Evolutionary conservation across 179 eudicot genomes (phyloP), one percentile per base, ranked within the genome.

Genomic region (Amaranthus tricolor): DNA sequence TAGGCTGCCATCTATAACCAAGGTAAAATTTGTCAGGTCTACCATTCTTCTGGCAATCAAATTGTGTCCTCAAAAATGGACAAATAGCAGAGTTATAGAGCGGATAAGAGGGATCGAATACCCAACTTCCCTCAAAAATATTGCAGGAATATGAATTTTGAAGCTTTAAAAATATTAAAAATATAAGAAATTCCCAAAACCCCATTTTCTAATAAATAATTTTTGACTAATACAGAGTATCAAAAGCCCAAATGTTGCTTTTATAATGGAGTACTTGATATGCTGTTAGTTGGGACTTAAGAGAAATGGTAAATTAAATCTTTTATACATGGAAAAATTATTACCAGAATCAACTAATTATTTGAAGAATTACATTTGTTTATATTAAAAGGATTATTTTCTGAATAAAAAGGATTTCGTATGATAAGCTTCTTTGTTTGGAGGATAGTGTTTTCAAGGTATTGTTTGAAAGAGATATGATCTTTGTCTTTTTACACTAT

Each of bases 1-100:
- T 24, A 47, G 96, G 96, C 48, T 87, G 83, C 96, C 96, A 91
- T 80, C 87, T 73, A 76, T 84, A 88, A 63, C 81, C 77, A 69
- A 85, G 85, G 68, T 86, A 88, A 63, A 74, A 21, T 5, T 71
- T 67, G 68, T 89, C 93, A 63, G 84, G 84, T 55, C 96, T 82
- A 13, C 91, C 93, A 75, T 87, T 86, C 62, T 84, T 81, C 70
- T 77, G 81, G 60, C 96, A 91, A 66, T 85, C 84, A 55, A 85
- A 80, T 5, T 79, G 83, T 1, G 73, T 59, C 62, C 85, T 72
- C 8, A 89, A 69, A 47, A 91, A 91, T 5, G 93, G 86, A 82
- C 96, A 91, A 0, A 73, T 71, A 0, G 72, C 76, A 0, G 88
- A 76, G 80, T 89, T 81, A 57, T 91, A 90, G 20, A 87, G 62